These are phyloP conservation scores for Kluyveromyces sp. DNA, from an alignment of 1,139 yeast species.

Conservation along the genomic window DNA sequence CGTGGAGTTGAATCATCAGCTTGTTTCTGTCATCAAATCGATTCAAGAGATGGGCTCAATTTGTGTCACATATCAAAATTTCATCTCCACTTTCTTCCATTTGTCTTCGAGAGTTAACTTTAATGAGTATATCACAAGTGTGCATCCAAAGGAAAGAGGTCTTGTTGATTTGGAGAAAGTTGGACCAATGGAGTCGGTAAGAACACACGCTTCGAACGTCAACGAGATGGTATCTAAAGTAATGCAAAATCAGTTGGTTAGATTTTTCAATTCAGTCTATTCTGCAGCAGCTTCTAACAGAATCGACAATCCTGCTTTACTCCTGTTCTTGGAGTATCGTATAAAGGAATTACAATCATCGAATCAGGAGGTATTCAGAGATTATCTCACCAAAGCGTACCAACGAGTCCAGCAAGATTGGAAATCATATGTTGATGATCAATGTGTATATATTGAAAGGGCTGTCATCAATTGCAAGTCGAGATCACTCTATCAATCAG, in stretches of 20 bases:
- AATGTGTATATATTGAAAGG: slow-evolving; percentile 48
- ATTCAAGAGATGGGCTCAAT: slow-evolving; percentile 35
- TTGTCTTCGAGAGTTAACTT: slow-evolving; percentile 44
- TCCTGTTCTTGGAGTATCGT: slow-evolving; percentile 37
- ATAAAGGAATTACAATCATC: slow-evolving; percentile 39
- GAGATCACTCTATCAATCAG: slow-evolving; percentile 38
- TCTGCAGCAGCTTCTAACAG: slow-evolving; percentile 36
- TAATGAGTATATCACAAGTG: slow-evolving; percentile 40
- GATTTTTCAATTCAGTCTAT: slow-evolving; percentile 36
- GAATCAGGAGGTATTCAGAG: slow-evolving; percentile 61
- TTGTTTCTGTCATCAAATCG: slow-evolving; percentile 19
- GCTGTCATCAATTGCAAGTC: slow-evolving; percentile 40
- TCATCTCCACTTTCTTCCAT: slow-evolving; percentile 61
- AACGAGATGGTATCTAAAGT: slow-evolving; percentile 45
- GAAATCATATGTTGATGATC: slow-evolving; percentile 52
- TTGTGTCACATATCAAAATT: slow-evolving; percentile 57
- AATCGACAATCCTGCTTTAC: slow-evolving; percentile 39
- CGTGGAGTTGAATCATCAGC: slow-evolving; percentile 12
- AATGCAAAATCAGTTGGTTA: slow-evolving; percentile 42
- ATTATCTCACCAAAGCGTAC: slow-evolving; percentile 44
- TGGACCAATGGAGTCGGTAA: slow-evolving; percentile 43
- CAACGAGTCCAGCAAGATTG: slow-evolving; percentile 51
- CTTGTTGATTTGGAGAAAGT: slow-evolving; percentile 26
- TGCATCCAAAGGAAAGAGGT: slow-evolving; percentile 36
- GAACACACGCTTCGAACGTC: slow-evolving; percentile 49